Conservation (phyloP, 2,329 filamentous ascomycete genomes). For the Lasiodiplodia theobromae region DNA sequence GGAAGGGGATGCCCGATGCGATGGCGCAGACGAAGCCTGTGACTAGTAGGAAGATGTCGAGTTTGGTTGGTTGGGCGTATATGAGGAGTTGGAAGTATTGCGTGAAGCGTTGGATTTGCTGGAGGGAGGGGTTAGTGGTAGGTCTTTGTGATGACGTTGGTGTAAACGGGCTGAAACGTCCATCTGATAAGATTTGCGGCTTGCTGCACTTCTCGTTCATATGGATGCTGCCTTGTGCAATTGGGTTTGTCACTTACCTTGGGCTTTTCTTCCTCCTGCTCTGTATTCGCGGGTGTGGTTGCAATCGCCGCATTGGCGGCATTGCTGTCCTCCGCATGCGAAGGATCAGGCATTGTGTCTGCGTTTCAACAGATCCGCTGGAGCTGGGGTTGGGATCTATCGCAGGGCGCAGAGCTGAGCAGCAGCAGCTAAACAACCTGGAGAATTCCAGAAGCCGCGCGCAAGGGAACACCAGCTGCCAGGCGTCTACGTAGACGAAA, state of each 20-base stretch:
- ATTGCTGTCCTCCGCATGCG: neutral
- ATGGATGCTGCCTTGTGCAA: neutral
- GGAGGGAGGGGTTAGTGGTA: neutral
- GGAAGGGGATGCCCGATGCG: conserved; percentile 68
- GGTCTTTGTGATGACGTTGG: neutral
- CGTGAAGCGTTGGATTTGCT: conserved; percentile 38
- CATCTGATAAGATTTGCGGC: neutral
- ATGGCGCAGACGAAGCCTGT: conserved; percentile 57
- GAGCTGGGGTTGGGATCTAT: neutral
- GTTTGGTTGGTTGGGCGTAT: neutral
- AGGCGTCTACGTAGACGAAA: neutral
- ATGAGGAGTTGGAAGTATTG: conserved; percentile 33
- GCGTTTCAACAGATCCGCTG: neutral
- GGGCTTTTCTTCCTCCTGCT: neutral
- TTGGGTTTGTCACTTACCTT: neutral
- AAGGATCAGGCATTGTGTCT: conserved; percentile 8
- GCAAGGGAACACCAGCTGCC: neutral
- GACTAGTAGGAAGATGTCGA: conserved; percentile 25
- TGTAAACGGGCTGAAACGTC: neutral
- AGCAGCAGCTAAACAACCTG: neutral
- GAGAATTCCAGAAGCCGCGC: neutral
- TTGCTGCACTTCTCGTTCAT: neutral
- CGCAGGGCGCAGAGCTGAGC: neutral
- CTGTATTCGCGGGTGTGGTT: neutral
- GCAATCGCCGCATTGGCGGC: neutral